phyloP scores from a whole-genome alignment of 2,329 filamentous ascomycete genomes.

The Pseudogymnoascus sp. region DNA sequence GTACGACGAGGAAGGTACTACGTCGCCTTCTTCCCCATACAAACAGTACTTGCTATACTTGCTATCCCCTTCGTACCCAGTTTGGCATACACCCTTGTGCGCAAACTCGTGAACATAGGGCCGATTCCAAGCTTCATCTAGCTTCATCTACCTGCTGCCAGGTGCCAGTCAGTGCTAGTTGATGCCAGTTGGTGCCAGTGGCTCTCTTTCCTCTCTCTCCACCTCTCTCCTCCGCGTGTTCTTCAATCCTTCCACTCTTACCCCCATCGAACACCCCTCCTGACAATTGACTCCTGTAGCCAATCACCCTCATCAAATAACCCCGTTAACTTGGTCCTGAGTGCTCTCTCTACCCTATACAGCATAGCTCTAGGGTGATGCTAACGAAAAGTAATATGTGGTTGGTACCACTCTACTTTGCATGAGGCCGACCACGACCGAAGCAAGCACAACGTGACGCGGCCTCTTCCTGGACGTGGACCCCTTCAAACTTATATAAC shows the following conservation, averaged over 20 bases:
- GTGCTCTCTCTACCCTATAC: too few species aligned
- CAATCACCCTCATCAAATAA: neutral
- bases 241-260: neutral
- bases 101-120: neutral
- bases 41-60: neutral
- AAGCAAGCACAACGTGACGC: neutral
- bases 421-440: neutral
- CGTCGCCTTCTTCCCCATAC: neutral
- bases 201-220: neutral
- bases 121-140: neutral
- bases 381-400: neutral
- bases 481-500: constrained; percentile 3
- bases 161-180: neutral
- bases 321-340: too few species aligned
- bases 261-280: neutral
- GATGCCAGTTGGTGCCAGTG: neutral
- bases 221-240: neutral
- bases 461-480: neutral
- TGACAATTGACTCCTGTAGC: neutral
- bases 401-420: neutral
- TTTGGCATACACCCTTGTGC: neutral
- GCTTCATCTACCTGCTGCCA: neutral
- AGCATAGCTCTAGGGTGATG: neutral
- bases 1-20: neutral
- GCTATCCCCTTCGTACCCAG: too few species aligned